Evolutionary conservation across 2,329 filamentous ascomycete species (phyloP), one percentile per base, ranked within the genome.

Genomic region (Ceratocystis huliohia): DNA sequence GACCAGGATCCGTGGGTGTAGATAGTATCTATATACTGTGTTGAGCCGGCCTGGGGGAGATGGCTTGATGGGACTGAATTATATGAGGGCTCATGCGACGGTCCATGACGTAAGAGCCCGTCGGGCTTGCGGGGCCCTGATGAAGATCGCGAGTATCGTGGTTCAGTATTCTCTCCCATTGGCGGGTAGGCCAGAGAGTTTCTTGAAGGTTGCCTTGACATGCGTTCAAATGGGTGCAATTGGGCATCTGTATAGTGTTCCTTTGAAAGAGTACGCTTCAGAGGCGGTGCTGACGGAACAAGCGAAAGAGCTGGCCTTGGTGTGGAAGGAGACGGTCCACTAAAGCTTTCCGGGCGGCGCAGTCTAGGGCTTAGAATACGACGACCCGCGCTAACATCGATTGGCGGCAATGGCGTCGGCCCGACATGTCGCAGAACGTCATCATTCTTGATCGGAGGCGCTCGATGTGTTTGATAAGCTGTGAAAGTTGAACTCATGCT

Each of bases 301-400:
- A 30, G 56, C 17, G 28, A 30, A 4, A 37, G 28, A 8, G n/a
- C 37, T 33, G 56, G 56, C 3, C 56, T 59, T 17, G 56, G 0
- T 8, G 28, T 30, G 6, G 56, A n/a, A 37, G 56, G 33, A 59
- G 56, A 37, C 3, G 56, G 28, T 2, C 30, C 28, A 37, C 56
- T 59, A 20, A 59, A 59, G 56, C 28, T 59, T 59, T 33, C 25
- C 30, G 56, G 28, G 3, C 56, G 56, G 13, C 28, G 56, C 2
- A 59, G 28, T 37, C 30, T 59, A 8, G 56, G 56, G n/a, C 56
- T 59, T 5, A 59, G 56, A 37, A 59, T 59, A 33, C 56, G 56
- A 8, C 56, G 56, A 20, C 56, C 30, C 7, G 56, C 5, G 8
- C 13, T 2, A 10, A 10, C 2, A 8, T 59, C 17, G 7, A 59